Base-by-base conservation (phyloP, 768 basidiomycete genomes). In the Cubamyces sp. region DNA sequence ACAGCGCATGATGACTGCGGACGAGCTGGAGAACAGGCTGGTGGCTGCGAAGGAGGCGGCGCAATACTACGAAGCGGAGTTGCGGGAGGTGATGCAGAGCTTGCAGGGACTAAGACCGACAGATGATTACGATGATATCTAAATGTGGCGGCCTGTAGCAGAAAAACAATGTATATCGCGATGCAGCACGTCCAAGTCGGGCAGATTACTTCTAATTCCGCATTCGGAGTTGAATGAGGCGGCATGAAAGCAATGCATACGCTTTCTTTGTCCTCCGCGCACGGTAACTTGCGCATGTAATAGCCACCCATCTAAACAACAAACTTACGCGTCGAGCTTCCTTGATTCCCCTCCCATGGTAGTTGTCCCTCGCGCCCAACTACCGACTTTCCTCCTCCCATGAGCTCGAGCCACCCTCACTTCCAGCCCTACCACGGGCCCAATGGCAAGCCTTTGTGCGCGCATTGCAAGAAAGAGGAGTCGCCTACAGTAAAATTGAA, bases 11-110 rank as follows among this genome's bases (percentile, higher is more conserved):
- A 90, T 93, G 88, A 81, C 78, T 9, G 80, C 79, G 11, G 84
- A 87, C 28, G 91, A 94, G 75, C 76, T 94, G 65, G 88, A 93
- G 75, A 83, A 86, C 76, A 90, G 87, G 71, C 76, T 92, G 25
- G 76, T 70, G 30, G 84, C 87, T 49, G 90, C 90, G 1, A 88
- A 84, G 74, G 87, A 88, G 72, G 87, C 84, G 21, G 85, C 87
- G 18, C 79, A 82, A 64, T 87, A 85, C 73, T 90, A 86, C 1
- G 91, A 91, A 76, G 82, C 84, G 30, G 88, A 92, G 74, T 78
- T 94, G 48, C 81, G 82, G 67, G 89, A 91, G 74, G 77, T 83
- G 11, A 91, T 94, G 90, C 84, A 85, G 69, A 85, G 77, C 67
- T 80, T 88, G 74, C 84, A 87, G 61, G 74, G 73, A 21, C 76